Conservation (phyloP, 2,329 filamentous ascomycete genomes). For the Amphichorda felina region DNA sequence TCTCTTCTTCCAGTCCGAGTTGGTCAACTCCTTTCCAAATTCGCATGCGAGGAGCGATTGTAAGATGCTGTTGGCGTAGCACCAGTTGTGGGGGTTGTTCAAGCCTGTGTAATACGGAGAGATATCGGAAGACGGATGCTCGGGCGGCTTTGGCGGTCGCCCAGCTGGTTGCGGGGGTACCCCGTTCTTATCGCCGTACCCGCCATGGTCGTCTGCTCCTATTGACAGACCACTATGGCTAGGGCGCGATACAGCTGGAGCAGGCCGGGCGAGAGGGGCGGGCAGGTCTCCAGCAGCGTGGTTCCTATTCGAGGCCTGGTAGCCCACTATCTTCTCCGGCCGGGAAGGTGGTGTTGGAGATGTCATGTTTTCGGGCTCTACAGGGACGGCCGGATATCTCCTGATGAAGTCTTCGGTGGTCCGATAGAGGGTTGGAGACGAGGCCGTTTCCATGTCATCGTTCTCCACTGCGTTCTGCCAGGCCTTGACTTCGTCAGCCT, state of each 20-base stretch:
- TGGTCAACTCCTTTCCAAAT: conserved; percentile 54
- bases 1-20: conserved; percentile 45
- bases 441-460: conserved; percentile 41
- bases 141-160: not conserved
- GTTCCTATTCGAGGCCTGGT: conserved; percentile 7
- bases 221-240: conserved; percentile 68
- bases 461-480: conserved; percentile 70
- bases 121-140: conserved; percentile 30
- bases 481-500: conserved; percentile 65
- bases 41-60: conserved; percentile 72
- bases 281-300: conserved; percentile 31
- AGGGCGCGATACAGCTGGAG: conserved; percentile 52
- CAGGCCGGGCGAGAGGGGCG: conserved; percentile 51
- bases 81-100: conserved; percentile 70
- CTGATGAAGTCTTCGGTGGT: conserved; percentile 77
- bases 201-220: conserved; percentile 19
- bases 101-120: conserved; percentile 45
- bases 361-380: conserved; percentile 49
- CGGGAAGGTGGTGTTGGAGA: conserved; percentile 15
- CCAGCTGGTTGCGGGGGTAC: conserved; percentile 1
- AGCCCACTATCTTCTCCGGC: not conserved
- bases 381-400: conserved; percentile 61
- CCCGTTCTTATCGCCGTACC: conserved; percentile 26
- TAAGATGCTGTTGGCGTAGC: conserved; percentile 86
- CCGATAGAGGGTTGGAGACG: conserved; percentile 45